Conservation (phyloP, 208 protist genomes). For the Acanthamoeba healyi region DNA sequence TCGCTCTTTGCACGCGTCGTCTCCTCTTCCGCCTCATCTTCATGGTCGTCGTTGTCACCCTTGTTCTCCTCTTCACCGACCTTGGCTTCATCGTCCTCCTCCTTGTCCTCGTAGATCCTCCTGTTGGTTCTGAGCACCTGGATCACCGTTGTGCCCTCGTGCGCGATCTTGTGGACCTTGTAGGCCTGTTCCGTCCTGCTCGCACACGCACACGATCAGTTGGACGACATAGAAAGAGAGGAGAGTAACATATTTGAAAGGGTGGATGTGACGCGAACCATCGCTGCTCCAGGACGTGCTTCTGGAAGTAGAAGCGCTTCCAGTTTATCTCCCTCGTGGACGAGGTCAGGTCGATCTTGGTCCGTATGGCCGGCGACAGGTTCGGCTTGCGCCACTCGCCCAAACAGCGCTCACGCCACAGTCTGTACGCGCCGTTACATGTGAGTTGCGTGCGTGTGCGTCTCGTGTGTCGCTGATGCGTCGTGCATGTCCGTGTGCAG, state of each 20-base stretch:
- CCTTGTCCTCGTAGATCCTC: neutral
- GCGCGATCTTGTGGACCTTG: slow-evolving; percentile 2
- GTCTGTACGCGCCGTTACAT: neutral
- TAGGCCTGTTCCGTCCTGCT: neutral
- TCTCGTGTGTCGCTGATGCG: no score
- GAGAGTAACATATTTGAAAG: neutral
- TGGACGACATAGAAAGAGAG: neutral
- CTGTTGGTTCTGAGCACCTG: slow-evolving; percentile 13
- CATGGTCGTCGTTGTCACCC: no score
- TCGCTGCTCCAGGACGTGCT: neutral
- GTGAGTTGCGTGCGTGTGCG: neutral
- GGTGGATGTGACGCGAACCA: no score
- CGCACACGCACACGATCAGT: neutral
- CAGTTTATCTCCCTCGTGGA: slow-evolving; percentile 13
- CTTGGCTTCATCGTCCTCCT: neutral
- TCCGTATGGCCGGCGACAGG: neutral
- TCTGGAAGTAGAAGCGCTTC: slow-evolving; percentile 38
- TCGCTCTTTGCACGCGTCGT: neutral
- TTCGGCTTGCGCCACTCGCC: neutral
- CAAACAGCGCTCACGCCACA: neutral
- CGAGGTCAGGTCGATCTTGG: neutral
- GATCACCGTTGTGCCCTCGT: slow-evolving; percentile 19
- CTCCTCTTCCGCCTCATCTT: no score
- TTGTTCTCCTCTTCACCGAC: neutral
- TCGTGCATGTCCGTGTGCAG: no score